These are phyloP conservation scores for Xylariaceae sp. DNA, from an alignment of 2,329 filamentous ascomycete genomes.

Conservation along the genomic window DNA sequence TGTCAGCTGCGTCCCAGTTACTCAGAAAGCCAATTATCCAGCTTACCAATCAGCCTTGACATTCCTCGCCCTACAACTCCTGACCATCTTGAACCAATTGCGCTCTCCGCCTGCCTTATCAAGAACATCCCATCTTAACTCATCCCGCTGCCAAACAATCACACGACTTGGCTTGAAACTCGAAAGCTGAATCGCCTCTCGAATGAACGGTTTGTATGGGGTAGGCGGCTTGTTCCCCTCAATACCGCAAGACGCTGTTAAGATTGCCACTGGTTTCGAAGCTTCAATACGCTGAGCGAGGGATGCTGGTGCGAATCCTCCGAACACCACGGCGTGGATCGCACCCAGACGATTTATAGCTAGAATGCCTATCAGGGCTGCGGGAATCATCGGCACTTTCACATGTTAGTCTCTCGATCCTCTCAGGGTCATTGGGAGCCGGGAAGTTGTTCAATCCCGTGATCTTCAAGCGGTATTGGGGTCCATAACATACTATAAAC, in stretches of 20 bases:
- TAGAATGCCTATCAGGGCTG: conserved; percentile 81
- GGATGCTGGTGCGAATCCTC: conserved; percentile 79
- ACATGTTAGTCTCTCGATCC: no score
- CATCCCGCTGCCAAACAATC: conserved; percentile 80
- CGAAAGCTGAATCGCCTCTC: conserved; percentile 67
- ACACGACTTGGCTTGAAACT: conserved; percentile 69
- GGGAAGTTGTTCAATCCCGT: no score
- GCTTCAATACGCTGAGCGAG: conserved; percentile 87
- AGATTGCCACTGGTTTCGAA: conserved; percentile 68
- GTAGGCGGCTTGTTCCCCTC: conserved; percentile 80
- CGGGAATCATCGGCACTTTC: conserved; percentile 87
- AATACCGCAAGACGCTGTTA: conserved; percentile 90
- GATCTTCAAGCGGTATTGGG: no score
- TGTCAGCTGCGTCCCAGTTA: no score
- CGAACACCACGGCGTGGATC: conserved; percentile 89
- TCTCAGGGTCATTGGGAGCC: no score
- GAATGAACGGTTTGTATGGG: conserved; percentile 73
- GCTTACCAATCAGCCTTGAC: conserved; percentile 54
- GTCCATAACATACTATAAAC: conserved; percentile 68
- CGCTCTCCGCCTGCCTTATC: conserved; percentile 65
- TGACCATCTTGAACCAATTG: conserved; percentile 75
- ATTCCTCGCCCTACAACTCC: conserved; percentile 65
- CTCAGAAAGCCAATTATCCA: no score
- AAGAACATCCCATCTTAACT: conserved; percentile 71
- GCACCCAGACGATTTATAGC: conserved; percentile 80